Percentiles rank a stretch among this genome's conserved stretches.
phyloP scores from a whole-genome alignment of 352 stramenopile genomes.

The Phytophthora sp. region DNA sequence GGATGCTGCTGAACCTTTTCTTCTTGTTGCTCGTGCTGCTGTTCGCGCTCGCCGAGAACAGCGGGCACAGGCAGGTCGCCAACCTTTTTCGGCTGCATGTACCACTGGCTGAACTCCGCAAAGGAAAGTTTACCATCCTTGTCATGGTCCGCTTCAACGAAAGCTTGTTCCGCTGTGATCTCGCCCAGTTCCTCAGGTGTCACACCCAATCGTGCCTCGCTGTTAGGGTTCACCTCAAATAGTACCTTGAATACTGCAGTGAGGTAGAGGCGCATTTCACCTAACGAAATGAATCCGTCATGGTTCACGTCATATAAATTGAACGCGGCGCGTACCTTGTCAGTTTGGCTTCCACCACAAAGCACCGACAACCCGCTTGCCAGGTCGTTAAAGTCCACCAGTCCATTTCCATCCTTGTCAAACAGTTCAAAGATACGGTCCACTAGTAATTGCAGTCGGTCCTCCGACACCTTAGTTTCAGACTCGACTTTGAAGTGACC shows the following conservation, averaged over 20 bases:
- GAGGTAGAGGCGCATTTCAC: constrained; percentile 86
- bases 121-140: constrained; percentile 84
- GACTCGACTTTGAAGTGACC: constrained; percentile 52
- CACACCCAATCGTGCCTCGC: constrained; percentile 61
- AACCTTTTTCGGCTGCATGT: constrained; percentile 52
- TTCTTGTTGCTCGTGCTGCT: constrained; percentile 21
- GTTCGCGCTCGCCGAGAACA: constrained; percentile 27
- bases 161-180: constrained; percentile 83
- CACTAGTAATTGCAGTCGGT: constrained; percentile 66
- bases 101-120: constrained; percentile 86
- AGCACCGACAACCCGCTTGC: constrained; percentile 80
- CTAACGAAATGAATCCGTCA: constrained; percentile 85
- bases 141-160: constrained; percentile 78
- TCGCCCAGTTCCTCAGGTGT: constrained; percentile 72
- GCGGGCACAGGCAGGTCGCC: constrained; percentile 24
- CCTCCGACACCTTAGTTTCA: constrained; percentile 19
- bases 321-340: constrained; percentile 87
- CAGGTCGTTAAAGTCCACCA: constrained; percentile 86
- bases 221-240: constrained; percentile 82
- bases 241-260: constrained; percentile 89
- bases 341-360: constrained; percentile 65
- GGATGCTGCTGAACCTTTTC: constrained; percentile 33
- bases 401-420: constrained; percentile 80
- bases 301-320: constrained; percentile 90
- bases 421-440: constrained; percentile 85